These are phyloP conservation scores for Coniochaeta pulveracea DNA, from an alignment of 2,329 filamentous ascomycete genomes.

Conservation along the genomic window DNA sequence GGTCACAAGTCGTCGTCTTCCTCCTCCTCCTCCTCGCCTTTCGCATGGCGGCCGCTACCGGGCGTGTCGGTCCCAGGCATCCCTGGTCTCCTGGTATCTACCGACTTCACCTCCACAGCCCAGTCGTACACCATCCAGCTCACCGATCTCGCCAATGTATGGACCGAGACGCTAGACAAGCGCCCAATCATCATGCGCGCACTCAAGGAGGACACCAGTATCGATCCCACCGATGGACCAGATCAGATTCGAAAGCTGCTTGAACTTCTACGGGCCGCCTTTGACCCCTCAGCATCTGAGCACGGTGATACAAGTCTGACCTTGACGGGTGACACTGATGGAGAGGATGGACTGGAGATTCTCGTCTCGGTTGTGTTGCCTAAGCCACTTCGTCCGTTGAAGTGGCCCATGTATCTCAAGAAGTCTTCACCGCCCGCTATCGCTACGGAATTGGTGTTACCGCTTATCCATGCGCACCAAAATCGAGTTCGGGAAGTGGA, in stretches of 20 bases:
- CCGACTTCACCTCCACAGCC: constrained; percentile 32
- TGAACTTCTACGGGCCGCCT: constrained; percentile 43
- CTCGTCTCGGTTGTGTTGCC: constrained; percentile 50
- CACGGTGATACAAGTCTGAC: constrained; percentile 32
- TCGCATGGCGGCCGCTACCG: constrained; percentile 40
- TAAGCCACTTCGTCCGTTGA: constrained; percentile 47
- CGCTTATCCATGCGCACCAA: constrained; percentile 36
- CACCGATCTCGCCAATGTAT: constrained; percentile 64
- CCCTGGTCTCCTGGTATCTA: constrained; percentile 54
- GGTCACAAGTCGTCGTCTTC: not conserved
- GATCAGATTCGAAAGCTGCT: constrained; percentile 59
- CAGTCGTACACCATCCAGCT: constrained; percentile 52
- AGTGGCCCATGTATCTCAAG: constrained; percentile 52
- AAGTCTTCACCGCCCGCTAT: constrained; percentile 30
- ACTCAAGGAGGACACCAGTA: constrained; percentile 51
- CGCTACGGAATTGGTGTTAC: constrained; percentile 37
- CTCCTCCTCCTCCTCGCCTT: too few relatives aligned
- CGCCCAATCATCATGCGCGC: constrained; percentile 53
- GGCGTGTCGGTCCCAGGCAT: constrained; percentile 26
- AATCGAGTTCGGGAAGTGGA: constrained; percentile 26
- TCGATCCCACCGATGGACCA: constrained; percentile 59
- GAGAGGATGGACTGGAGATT: constrained; percentile 34
- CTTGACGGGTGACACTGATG: constrained; percentile 22
- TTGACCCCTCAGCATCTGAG: constrained; percentile 33
- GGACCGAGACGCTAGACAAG: constrained; percentile 54